Evolutionary conservation across 73 alveolate genomes (phyloP).

Genomic region (Uronychia setigera): DNA sequence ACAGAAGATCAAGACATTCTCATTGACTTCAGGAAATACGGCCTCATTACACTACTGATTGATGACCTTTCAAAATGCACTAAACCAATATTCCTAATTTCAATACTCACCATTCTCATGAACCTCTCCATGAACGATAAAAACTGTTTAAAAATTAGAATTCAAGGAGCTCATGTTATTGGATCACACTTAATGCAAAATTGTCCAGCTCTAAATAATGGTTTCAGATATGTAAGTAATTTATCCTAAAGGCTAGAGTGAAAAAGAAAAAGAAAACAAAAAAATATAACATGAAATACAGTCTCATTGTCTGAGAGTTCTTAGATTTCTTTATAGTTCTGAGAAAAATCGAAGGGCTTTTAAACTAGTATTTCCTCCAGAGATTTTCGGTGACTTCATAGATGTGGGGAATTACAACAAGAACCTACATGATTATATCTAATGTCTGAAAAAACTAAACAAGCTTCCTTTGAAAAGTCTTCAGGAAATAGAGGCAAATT

Average conservation of each 20-base stretch:
- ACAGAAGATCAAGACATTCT: constrained; percentile 60
- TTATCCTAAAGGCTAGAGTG: constrained; percentile 54
- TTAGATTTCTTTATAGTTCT: constrained; percentile 31
- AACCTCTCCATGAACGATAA: constrained; percentile 68
- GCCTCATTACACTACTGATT: constrained; percentile 38
- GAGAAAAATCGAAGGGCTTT: constrained; percentile 67
- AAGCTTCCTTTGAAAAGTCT: constrained; percentile 53
- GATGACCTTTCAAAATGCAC: constrained; percentile 29
- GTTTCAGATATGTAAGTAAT: constrained; percentile 36
- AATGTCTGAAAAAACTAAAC: constrained; percentile 47
- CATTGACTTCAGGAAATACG: constrained; percentile 54
- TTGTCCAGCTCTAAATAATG: constrained; percentile 37
- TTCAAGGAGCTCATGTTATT: constrained; percentile 62
- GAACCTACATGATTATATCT: constrained; percentile 60
- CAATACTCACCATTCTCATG: constrained; percentile 54
- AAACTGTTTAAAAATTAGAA: constrained; percentile 61
- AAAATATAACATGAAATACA: constrained; percentile 52
- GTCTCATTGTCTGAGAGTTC: constrained; percentile 52
- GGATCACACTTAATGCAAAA: constrained; percentile 38
- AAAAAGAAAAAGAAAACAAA: constrained; percentile 63
- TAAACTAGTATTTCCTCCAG: constrained; percentile 67
- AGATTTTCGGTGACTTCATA: constrained; percentile 78
- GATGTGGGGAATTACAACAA: constrained; percentile 87
- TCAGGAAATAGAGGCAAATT: constrained; percentile 54
- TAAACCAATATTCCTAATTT: constrained; percentile 50